Evolutionary conservation across 352 stramenopile species (phyloP).

Genomic region (Peronospora farinosa): DNA sequence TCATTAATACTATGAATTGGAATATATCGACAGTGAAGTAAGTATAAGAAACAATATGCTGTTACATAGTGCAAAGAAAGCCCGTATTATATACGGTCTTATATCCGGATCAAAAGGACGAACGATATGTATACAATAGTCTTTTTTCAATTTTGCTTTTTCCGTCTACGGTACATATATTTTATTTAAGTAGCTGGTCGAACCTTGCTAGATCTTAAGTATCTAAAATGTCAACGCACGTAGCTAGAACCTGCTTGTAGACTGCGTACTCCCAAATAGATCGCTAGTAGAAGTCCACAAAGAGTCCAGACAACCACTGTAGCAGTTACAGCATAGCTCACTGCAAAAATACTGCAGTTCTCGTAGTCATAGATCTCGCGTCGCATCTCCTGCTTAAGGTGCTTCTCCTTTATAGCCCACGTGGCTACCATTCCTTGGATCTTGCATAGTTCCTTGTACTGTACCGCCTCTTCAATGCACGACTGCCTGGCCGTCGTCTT

Average conservation of each 20-base stretch:
- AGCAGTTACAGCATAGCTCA: constrained; percentile 38
- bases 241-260: constrained; percentile 5
- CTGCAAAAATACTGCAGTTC: constrained; percentile 36
- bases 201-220: too few species aligned
- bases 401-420: constrained; percentile 47
- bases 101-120: too few species aligned
- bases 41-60: not conserved
- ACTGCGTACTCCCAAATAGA: constrained; percentile 18
- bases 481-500: constrained; percentile 31
- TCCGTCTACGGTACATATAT: too few species aligned
- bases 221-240: not conserved
- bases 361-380: constrained; percentile 37
- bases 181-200: too few species aligned
- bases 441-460: constrained; percentile 48
- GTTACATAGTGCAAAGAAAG: not conserved
- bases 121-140: too few species aligned
- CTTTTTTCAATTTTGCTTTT: too few species aligned
- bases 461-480: constrained; percentile 45
- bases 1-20: constrained; percentile 1
- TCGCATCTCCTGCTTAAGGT: constrained; percentile 31
- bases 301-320: constrained; percentile 49
- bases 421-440: constrained; percentile 46
- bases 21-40: not conserved
- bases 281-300: constrained; percentile 21
- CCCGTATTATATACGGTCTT: too few species aligned